These are phyloP conservation scores for Fusarium liriodendri DNA, from an alignment of 2,329 filamentous ascomycete genomes.

Conservation along the genomic window DNA sequence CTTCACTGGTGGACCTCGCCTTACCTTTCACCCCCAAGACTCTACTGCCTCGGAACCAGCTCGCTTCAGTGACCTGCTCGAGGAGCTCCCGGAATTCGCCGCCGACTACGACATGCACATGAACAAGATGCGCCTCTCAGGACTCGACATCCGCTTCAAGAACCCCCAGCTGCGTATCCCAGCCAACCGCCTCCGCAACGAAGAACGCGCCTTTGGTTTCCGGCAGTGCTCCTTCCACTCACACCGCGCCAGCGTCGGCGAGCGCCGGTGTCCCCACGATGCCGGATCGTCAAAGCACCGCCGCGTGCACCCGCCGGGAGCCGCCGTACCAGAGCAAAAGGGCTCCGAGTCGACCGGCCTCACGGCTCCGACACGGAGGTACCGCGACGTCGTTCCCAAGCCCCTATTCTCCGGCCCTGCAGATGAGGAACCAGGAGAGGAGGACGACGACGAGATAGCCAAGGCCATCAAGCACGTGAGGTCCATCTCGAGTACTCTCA, in stretches of 20 bases:
- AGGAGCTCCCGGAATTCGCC: slow-evolving; percentile 57
- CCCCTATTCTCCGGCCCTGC: slow-evolving; percentile 42
- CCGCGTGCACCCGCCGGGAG: slow-evolving; percentile 8
- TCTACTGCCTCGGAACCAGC: slow-evolving; percentile 45
- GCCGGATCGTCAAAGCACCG: slow-evolving; percentile 29
- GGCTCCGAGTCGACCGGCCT: slow-evolving; percentile 30
- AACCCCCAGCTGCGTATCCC: slow-evolving; percentile 70
- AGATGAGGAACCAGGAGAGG: slow-evolving; percentile 40
- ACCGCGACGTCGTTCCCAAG: slow-evolving; percentile 39
- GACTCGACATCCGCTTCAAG: slow-evolving; percentile 66
- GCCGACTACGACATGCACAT: slow-evolving; percentile 65
- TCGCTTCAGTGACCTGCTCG: slow-evolving; percentile 57
- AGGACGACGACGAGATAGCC: slow-evolving; percentile 46
- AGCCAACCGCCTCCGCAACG: slow-evolving; percentile 65
- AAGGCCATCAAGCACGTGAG: slow-evolving; percentile 47
- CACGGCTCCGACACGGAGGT: slow-evolving; percentile 36
- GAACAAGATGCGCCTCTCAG: slow-evolving; percentile 62
- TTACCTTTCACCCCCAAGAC: slow-evolving; percentile 45
- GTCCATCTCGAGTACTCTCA: slow-evolving; percentile 47
- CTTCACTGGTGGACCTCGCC: slow-evolving; percentile 52
- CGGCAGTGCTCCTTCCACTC: slow-evolving; percentile 71
- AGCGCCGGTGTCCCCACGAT: slow-evolving; percentile 64
- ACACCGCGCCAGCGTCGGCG: slow-evolving; percentile 65
- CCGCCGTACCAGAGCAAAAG: slow-evolving; percentile 11
- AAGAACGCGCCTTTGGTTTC: slow-evolving; percentile 70